Base-by-base conservation (phyloP, 805 yeast species). In the Metschnikowia lochheadii region DNA sequence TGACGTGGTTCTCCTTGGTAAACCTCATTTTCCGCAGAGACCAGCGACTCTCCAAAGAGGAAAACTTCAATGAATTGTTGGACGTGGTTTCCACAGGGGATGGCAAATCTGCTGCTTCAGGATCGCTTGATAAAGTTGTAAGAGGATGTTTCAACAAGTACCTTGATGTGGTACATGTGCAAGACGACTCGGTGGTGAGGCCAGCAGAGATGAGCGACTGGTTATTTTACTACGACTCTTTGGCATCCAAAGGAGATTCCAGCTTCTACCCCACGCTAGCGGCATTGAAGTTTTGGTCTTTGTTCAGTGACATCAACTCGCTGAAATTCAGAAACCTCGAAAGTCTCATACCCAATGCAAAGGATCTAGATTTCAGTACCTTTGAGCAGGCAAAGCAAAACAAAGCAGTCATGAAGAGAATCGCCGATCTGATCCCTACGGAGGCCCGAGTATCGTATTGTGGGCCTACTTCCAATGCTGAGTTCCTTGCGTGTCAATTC, bases 71-170 rank as follows among this genome's bases (percentile, higher is more conserved):
- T 6, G 66, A 65, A n/a, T 54, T 88, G 26, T 62, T 78, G 35
- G 72, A 75, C 10, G 63, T 72, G 8, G 65, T 85, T 5, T 73
- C 76, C 51, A 56, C 70, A 40, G 75, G 75, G 0, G 64, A 61
- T 14, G 73, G 74, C 0, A 66, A 64, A 49, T 61, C 74, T 0
- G 64, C 66, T 0, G 60, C 72, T 6, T 74, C 77, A 40, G 63
- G 65, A n/a, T 78, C 77, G 34, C 70, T 76, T 48, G 96, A 87
- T 49, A 85, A 80, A 58, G 80, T 91, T 3, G 64, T 85, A 6
- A 75, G 76, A 51, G 90, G 94, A 1, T 85, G 91, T 61, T 90
- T 89, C 66, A 78, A 84, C 45, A 65, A 74, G 34, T 88, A 83
- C 63, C 80, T 83, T 15, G 78, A 77, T 26, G 76, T 81, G 51